phyloP scores from a whole-genome alignment of 495 filamentous ascomycete species.

The Hypomontagnella submonticulosa region DNA sequence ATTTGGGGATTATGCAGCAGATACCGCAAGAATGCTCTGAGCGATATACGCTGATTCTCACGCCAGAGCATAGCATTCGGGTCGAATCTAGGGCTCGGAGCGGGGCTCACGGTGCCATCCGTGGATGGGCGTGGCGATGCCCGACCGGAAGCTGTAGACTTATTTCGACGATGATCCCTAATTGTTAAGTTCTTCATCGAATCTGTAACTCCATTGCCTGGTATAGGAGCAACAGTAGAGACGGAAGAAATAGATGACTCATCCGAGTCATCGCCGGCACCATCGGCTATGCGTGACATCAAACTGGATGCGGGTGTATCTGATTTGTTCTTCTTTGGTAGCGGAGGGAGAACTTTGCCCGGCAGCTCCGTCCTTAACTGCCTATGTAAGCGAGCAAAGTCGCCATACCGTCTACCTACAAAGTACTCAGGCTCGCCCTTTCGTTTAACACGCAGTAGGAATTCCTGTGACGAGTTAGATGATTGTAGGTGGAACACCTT shows the following conservation, averaged over 20 bases:
- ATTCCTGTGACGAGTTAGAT: constrained; percentile 72
- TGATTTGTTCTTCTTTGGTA: constrained; percentile 90
- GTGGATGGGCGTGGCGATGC: constrained; percentile 54
- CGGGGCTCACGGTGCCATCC: constrained; percentile 42
- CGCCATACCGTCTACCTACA: constrained; percentile 86
- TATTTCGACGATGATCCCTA: constrained; percentile 50
- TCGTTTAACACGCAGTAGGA: constrained; percentile 83
- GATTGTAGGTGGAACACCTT: neutral
- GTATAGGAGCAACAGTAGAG: constrained; percentile 62
- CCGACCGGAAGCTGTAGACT: constrained; percentile 45
- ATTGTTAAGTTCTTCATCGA: constrained; percentile 59
- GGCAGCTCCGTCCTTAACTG: constrained; percentile 85
- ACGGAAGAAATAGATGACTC: constrained; percentile 79
- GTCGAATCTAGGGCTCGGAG: constrained; percentile 33
- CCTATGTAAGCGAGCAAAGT: constrained; percentile 84
- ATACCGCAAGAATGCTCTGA: constrained; percentile 87
- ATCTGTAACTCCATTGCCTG: constrained; percentile 40
- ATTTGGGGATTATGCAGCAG: constrained; percentile 86
- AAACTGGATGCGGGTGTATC: constrained; percentile 70
- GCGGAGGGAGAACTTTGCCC: constrained; percentile 85
- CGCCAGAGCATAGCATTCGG: constrained; percentile 74
- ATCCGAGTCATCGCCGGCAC: constrained; percentile 71
- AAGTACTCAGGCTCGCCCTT: constrained; percentile 76
- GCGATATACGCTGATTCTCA: constrained; percentile 90
- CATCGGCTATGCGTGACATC: constrained; percentile 55